These are phyloP conservation scores for Xylaria venustula DNA, from an alignment of 495 filamentous ascomycete species.

Conservation along the genomic window DNA sequence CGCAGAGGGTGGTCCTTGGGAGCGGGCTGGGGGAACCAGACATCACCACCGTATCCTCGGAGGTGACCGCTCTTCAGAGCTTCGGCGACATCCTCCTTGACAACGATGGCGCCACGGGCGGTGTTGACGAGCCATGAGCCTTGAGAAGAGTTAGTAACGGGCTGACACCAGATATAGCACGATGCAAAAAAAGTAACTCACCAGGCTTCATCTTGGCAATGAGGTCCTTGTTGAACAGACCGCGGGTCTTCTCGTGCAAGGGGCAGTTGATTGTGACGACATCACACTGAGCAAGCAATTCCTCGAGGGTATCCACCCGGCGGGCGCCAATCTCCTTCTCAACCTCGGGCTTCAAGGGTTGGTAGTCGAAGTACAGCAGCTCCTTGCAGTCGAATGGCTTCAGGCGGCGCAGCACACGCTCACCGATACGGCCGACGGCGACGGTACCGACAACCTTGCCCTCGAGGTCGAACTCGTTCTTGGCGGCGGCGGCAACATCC, in stretches of 20 bases:
- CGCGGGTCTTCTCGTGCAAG: slow-evolving; percentile 93
- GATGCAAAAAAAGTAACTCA: slow-evolving; percentile 29
- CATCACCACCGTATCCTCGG: slow-evolving; percentile 94
- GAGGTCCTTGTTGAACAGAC: slow-evolving; percentile 99
- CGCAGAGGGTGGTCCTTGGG: slow-evolving; percentile 93
- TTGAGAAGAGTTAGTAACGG: slow-evolving; percentile 27
- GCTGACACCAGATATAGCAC: neutral
- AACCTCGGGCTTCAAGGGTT: slow-evolving; percentile 78
- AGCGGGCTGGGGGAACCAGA: slow-evolving; percentile 81
- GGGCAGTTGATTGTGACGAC: slow-evolving; percentile 99
- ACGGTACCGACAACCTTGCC: slow-evolving; percentile 97
- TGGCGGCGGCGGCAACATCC: slow-evolving; percentile 93
- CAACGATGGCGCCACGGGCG: slow-evolving; percentile 96
- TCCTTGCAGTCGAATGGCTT: slow-evolving; percentile 99
- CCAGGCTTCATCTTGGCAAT: slow-evolving; percentile 99
- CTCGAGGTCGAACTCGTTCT: slow-evolving; percentile 98
- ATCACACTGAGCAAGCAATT: slow-evolving; percentile 93
- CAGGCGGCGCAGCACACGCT: slow-evolving; percentile 92
- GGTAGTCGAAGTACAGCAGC: slow-evolving; percentile 99
- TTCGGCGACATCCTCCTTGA: slow-evolving; percentile 97
- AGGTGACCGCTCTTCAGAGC: slow-evolving; percentile 92
- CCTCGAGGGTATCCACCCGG: slow-evolving; percentile 82
- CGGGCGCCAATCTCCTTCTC: slow-evolving; percentile 97
- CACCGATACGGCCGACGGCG: slow-evolving; percentile 94
- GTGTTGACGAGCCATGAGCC: slow-evolving; percentile 97